Evolutionary conservation across 495 filamentous ascomycete genomes (phyloP).

Genomic region (Mycothermus thermophilus): DNA sequence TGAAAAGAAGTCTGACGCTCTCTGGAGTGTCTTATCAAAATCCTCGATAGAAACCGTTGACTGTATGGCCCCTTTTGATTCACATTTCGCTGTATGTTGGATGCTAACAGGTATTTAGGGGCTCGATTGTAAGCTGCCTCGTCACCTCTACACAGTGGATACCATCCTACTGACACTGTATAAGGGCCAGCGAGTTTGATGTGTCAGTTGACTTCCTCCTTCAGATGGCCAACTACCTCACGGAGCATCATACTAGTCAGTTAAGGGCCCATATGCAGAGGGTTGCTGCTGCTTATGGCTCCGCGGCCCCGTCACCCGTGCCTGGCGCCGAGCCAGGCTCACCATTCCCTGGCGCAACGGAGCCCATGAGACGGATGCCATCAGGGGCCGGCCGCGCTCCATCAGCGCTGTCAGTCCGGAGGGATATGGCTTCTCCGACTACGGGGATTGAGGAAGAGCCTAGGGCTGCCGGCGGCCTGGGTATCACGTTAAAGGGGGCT

Average conservation of each 20-base stretch:
- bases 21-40: constrained; percentile 85
- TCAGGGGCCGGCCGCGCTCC: constrained; percentile 47
- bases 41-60: constrained; percentile 64
- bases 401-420: constrained; percentile 50
- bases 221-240: constrained; percentile 89
- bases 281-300: constrained; percentile 38
- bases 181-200: constrained; percentile 33
- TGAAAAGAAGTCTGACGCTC: constrained; percentile 62
- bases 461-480: constrained; percentile 14
- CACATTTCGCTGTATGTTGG: constrained; percentile 3
- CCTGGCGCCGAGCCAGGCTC: constrained; percentile 32
- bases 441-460: constrained; percentile 30
- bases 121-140: constrained; percentile 49
- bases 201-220: constrained; percentile 80
- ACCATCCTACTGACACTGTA: constrained; percentile 12
- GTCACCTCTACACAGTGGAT: not conserved
- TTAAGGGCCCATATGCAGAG: constrained; percentile 83
- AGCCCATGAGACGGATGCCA: constrained; percentile 43
- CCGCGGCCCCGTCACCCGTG: constrained; percentile 36
- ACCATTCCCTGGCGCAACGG: constrained; percentile 29
- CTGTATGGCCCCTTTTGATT: constrained; percentile 42
- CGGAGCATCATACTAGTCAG: constrained; percentile 78
- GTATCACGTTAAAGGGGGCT: constrained; percentile 23
- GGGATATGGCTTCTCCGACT: constrained; percentile 36
- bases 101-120: constrained; percentile 45